Evolutionary conservation across 495 filamentous ascomycete species (phyloP).

Genomic region (Aspergillus mulundensis): DNA sequence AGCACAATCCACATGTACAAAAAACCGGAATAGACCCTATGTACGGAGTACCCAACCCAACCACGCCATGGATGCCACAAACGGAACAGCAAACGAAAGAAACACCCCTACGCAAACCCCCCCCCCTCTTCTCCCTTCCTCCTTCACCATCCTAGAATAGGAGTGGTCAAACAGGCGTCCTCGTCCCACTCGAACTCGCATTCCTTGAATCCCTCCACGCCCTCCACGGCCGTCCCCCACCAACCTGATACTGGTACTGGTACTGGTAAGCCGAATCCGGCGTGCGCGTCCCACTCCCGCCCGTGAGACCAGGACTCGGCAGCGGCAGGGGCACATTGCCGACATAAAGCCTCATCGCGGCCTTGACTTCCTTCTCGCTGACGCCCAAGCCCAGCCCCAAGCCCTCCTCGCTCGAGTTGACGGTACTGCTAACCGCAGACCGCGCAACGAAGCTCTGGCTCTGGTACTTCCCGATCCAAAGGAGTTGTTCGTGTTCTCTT

Average conservation of each 20-base stretch:
- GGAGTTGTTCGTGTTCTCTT: constrained; percentile 64
- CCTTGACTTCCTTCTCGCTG: constrained; percentile 6
- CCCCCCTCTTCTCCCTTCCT: no score
- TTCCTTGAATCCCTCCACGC: constrained; percentile 5
- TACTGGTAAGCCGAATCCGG: constrained; percentile 8
- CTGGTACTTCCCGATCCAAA: constrained; percentile 53
- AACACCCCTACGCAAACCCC: no score
- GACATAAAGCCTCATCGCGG: not conserved
- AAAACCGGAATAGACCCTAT: no score
- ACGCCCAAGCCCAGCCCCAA: not conserved
- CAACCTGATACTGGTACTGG: no score
- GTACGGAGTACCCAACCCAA: no score
- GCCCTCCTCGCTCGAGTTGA: not conserved
- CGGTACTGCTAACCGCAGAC: not conserved
- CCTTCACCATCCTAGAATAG: no score
- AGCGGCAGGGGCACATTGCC: not conserved
- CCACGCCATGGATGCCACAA: no score
- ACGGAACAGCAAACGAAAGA: no score
- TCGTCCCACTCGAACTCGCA: constrained; percentile 2
- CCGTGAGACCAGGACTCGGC: no score
- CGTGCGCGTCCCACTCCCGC: not conserved
- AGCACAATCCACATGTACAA: no score
- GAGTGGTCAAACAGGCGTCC: constrained; percentile 4
- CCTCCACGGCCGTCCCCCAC: no score
- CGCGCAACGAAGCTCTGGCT: constrained; percentile 17